Percentiles rank a stretch among this genome's conserved stretches.
phyloP scores from a whole-genome alignment of 1,284 basidiomycete genomes.

The Cystobasidium slooffiae region DNA sequence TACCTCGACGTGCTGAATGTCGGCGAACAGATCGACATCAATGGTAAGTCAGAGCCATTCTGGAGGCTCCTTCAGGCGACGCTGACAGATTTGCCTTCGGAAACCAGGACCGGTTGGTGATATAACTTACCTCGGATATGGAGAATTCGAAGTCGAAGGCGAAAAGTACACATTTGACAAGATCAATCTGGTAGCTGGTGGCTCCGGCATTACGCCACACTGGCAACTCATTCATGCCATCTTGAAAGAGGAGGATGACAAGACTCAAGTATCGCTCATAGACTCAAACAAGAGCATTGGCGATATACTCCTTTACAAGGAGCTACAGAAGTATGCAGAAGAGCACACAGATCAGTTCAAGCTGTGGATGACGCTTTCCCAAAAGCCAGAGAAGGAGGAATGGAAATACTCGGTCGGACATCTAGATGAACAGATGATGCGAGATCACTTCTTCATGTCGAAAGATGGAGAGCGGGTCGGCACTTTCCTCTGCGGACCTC shows the following conservation, averaged over 20 bases:
- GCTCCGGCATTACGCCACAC: constrained; percentile 61
- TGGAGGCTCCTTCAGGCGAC: background rate
- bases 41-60: constrained; percentile 33
- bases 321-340: constrained; percentile 50
- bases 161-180: constrained; percentile 45
- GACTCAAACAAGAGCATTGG: constrained; percentile 57
- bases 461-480: constrained; percentile 42
- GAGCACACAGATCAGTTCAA: constrained; percentile 44
- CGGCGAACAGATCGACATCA: constrained; percentile 6
- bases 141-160: constrained; percentile 45
- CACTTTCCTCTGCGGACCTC: constrained; percentile 46
- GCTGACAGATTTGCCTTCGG: constrained; percentile 15
- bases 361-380: constrained; percentile 44
- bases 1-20: constrained; percentile 43
- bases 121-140: constrained; percentile 46
- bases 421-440: constrained; percentile 46
- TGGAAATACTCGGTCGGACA: constrained; percentile 46
- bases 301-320: constrained; percentile 57
- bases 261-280: constrained; percentile 57
- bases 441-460: constrained; percentile 44
- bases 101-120: constrained; percentile 44
- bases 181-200: constrained; percentile 50
- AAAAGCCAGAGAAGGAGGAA: constrained; percentile 38
- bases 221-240: constrained; percentile 59
- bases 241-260: constrained; percentile 53